These are phyloP conservation scores for Sorghum bicolor DNA, from an alignment of 176 grass and related monocot genomes.

Conservation along the genomic window Sorghum_bicolor_NCBIv3 NC_012875.2:47566501-47567000, in stretches of 20 bases:
- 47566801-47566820: slow-evolving; percentile 83
- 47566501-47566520: slow-evolving; percentile 67
- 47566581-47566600: slow-evolving; percentile 69
- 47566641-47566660: slow-evolving; percentile 86
- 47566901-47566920: slow-evolving; percentile 74
- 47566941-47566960: slow-evolving; percentile 94
- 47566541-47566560: slow-evolving; percentile 62
- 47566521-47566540: slow-evolving; percentile 54
- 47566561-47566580: slow-evolving; percentile 69
- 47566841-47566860: slow-evolving; percentile 87
- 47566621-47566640: slow-evolving; percentile 62
- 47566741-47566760: slow-evolving; percentile 75
- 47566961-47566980: slow-evolving; percentile 50
- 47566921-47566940: slow-evolving; percentile 81
- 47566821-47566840: slow-evolving; percentile 62
- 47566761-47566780: slow-evolving; percentile 95
- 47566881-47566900: slow-evolving; percentile 60
- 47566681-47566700: slow-evolving; percentile 72
- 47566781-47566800: slow-evolving; percentile 75
- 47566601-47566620: slow-evolving; percentile 47
- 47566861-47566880: slow-evolving; percentile 58
- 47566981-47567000: too few species aligned
- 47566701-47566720: slow-evolving; percentile 77
- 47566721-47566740: slow-evolving; percentile 60
- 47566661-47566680: slow-evolving; percentile 66